Conservation (phyloP, 129 eudicot genomes). For the Centella asiatica region DNA sequence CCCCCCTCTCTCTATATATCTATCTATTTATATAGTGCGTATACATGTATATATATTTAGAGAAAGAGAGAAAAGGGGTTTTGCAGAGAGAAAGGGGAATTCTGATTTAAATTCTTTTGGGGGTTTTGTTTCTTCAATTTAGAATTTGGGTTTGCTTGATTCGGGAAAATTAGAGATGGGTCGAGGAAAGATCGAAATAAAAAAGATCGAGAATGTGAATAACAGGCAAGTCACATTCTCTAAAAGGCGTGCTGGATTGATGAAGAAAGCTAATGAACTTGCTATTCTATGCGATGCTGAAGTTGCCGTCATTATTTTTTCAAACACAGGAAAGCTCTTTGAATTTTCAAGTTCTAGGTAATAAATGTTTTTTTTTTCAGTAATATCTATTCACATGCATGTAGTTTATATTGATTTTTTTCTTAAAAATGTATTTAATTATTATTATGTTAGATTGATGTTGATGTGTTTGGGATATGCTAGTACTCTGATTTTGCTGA, state of each 20-base stretch:
- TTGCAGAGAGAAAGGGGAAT: not conserved
- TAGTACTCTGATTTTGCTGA: not conserved
- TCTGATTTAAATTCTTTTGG: conserved; percentile 14
- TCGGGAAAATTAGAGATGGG: conserved; percentile 42
- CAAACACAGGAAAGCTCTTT: conserved; percentile 65
- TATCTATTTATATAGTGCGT: not conserved
- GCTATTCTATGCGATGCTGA: conserved; percentile 78
- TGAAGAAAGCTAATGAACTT: conserved; percentile 76
- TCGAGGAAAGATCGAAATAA: conserved; percentile 73
- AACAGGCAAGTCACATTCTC: conserved; percentile 81
- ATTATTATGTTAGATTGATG: too few relatives aligned
- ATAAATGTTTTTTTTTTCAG: not conserved
- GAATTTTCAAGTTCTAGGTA: conserved; percentile 54
- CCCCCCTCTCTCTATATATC: too few relatives aligned
- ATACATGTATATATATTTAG: too few relatives aligned
- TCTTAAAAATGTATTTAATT: too few relatives aligned
- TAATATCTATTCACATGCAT: conserved; percentile 21
- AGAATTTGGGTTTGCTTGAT: conserved; percentile 9
- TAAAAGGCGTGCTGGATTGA: conserved; percentile 67
- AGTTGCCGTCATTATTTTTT: conserved; percentile 65
- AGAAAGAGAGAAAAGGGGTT: not conserved
- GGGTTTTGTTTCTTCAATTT: conserved; percentile 17
- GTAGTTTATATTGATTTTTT: not conserved
- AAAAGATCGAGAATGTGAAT: conserved; percentile 75
- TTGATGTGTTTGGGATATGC: not conserved